Conservation (phyloP, 208 protist genomes). For the Leishmania major region DNA sequence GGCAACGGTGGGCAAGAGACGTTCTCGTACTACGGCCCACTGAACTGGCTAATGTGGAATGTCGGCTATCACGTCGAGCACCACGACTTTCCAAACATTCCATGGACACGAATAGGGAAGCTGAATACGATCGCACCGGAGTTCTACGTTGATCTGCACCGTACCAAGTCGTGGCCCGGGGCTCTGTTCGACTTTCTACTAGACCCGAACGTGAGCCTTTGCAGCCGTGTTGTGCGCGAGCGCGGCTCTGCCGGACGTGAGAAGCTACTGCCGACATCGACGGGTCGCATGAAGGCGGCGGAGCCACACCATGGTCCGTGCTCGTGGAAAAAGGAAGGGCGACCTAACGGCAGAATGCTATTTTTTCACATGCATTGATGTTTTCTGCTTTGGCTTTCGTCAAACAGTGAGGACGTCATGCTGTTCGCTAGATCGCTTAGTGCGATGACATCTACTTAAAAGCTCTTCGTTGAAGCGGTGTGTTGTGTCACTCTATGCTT, state of each 20-base stretch:
- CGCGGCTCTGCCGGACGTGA: slow-evolving; percentile 44
- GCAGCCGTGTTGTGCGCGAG: slow-evolving; percentile 81
- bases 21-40: slow-evolving; percentile 96
- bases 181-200: slow-evolving; percentile 87
- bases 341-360: neutral
- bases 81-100: slow-evolving; percentile 97
- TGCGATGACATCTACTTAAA: neutral
- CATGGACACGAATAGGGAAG: slow-evolving; percentile 84
- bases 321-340: slow-evolving; percentile 38
- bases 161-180: slow-evolving; percentile 79
- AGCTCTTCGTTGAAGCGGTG: neutral
- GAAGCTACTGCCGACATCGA: slow-evolving; percentile 54
- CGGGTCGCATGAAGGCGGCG: slow-evolving; percentile 40
- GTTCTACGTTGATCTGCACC: slow-evolving; percentile 90
- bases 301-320: slow-evolving; percentile 49
- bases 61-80: slow-evolving; percentile 98
- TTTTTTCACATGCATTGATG: neutral
- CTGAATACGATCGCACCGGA: slow-evolving; percentile 92
- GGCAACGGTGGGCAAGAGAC: slow-evolving; percentile 90
- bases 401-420: neutral
- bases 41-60: slow-evolving; percentile 94
- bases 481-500: neutral
- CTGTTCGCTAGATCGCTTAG: neutral
- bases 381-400: neutral
- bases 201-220: slow-evolving; percentile 64